Percentiles rank a stretch among this genome's conserved stretches.
Evolutionary conservation across 805 yeast species (phyloP).

Genomic region (Wickerhamiella australiensis): DNA sequence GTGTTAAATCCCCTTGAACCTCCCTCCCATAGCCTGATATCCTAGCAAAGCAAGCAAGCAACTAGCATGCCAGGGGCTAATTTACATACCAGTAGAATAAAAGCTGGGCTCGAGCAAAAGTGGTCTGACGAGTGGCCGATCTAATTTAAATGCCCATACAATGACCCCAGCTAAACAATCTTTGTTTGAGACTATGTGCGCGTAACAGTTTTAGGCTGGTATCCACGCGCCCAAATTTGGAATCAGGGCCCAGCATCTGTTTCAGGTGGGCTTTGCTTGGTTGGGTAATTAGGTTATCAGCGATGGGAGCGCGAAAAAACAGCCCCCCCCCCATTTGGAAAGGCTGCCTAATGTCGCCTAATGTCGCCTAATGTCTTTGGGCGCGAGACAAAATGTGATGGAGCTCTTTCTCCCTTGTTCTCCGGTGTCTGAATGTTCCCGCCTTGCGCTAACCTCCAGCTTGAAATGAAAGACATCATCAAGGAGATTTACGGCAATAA

Average conservation of each 20-base stretch:
- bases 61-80: constrained; percentile 1
- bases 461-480: background rate
- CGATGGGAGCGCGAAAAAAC: too few species aligned
- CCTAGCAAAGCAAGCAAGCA: background rate
- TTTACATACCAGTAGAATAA: background rate
- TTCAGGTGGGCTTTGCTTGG: background rate
- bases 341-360: too few species aligned
- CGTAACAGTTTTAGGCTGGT: background rate
- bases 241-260: background rate
- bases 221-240: background rate
- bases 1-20: too few species aligned
- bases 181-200: background rate
- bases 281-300: too few species aligned
- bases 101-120: background rate
- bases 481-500: background rate
- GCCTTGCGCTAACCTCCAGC: background rate
- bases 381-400: background rate
- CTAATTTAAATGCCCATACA: too few species aligned
- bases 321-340: too few species aligned
- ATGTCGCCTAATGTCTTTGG: too few species aligned
- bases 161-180: background rate
- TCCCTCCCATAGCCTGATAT: too few species aligned
- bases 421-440: background rate
- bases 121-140: too few species aligned
- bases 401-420: background rate